Evolutionary conservation across 495 filamentous ascomycete genomes (phyloP), one percentile per base, ranked within the genome.

Genomic region (Penicillium cinerascens): DNA sequence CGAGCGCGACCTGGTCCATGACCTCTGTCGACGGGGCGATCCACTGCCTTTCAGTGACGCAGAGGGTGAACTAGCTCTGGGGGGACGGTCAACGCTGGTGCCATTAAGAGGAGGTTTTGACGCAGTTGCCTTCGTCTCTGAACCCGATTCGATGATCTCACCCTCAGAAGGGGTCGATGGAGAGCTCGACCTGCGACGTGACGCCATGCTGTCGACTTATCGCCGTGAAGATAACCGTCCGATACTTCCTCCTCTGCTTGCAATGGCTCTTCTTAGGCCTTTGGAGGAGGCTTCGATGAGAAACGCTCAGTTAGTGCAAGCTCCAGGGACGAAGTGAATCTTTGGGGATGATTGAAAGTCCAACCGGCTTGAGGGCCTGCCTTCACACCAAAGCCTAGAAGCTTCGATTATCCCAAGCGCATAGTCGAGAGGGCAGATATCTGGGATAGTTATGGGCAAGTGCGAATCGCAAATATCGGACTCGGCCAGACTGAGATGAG

Each of bases 111-210:
- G 86, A 78, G 79, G 76, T 78, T 82, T 84, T 81, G 90, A 89
- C 78, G 77, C 80, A 83, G 74, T 83, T 85, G 81, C 83, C 83
- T 83, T 83, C 72, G 61, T 74, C 77, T 83, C 83, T 76, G 74
- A 78, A 72, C 74, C 79, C 72, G 82, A 82, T 74, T 87, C 89
- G 75, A 87, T 73, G 71, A 95, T 91, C 82, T 96, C 91, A 72
- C 91, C 91, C 76, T 95, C 88, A 75, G 78, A 80, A 60, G 73
- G 76, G 60, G 71, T 73, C 58, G 78, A 79, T 43, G 63, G 65
- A 58, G 72, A 77, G 61, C 70, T 72, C 64, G 72, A 74, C 63
- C 64, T 66, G 57, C 56, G 72, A 66, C 59, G 70, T 66, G 72
- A 75, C 68, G 56, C 33, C 49, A 48, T 56, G 50, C 37, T 49